A percentile compares a stretch with the other conserved stretches of the same genome.
Evolutionary conservation across 192 early-diverging fungal species (phyloP).

Genomic region (Coemansia sp.): DNA sequence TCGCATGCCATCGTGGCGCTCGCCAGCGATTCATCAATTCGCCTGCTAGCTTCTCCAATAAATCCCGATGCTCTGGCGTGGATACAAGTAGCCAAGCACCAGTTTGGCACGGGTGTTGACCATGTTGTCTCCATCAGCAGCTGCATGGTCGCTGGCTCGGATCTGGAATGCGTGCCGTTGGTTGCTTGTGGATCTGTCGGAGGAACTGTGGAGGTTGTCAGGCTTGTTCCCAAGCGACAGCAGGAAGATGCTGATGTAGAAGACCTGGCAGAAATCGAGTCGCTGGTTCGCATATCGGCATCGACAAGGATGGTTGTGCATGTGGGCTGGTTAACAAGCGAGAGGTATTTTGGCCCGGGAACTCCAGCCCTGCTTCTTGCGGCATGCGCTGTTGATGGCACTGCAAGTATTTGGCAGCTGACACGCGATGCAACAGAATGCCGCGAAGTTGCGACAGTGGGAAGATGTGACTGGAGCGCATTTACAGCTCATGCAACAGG

Average conservation of each 20-base stretch:
- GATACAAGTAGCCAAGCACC: constrained; percentile 34
- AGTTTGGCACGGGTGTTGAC: constrained; percentile 13
- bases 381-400: constrained; percentile 30
- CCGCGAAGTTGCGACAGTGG: constrained; percentile 1
- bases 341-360: not conserved
- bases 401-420: constrained; percentile 28
- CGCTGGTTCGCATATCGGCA: not conserved
- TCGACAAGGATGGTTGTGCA: constrained; percentile 3
- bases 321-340: constrained; percentile 27
- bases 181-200: constrained; percentile 32
- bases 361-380: constrained; percentile 6
- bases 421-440: constrained; percentile 16
- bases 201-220: constrained; percentile 26
- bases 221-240: not conserved
- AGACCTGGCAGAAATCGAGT: constrained; percentile 5
- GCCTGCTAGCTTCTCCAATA: constrained; percentile 21
- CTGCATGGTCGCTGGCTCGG: not conserved
- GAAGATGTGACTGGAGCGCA: constrained; percentile 33
- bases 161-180: constrained; percentile 5
- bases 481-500: constrained; percentile 28
- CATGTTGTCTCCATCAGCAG: constrained; percentile 31
- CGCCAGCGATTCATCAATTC: constrained; percentile 39
- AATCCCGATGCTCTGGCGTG: constrained; percentile 30
- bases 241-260: not conserved
- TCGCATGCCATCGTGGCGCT: constrained; percentile 19